A percentile compares a stretch with the other conserved stretches of the same genome.
Evolutionary conservation across 345 rosid species (phyloP).

Genomic region (Melaleuca quinquenervia): DNA sequence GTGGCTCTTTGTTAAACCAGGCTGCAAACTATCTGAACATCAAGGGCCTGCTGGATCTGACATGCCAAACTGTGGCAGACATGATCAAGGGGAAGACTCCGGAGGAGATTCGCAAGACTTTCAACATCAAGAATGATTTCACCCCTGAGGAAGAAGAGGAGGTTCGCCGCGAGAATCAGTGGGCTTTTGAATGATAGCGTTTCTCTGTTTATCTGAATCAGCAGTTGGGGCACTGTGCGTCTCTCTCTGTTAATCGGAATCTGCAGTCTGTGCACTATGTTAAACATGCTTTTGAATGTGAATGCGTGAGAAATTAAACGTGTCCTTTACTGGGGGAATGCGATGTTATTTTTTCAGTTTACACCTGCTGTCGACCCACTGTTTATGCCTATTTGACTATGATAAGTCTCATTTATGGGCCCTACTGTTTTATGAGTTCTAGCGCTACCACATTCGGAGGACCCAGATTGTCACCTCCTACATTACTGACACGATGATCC

Average conservation of each 20-base stretch:
- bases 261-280: neutral
- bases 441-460: neutral
- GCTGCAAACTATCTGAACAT: neutral
- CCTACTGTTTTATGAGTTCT: neutral
- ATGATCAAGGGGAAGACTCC: neutral
- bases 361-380: neutral
- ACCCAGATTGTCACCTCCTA: neutral
- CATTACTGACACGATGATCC: neutral
- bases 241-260: neutral
- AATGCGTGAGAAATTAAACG: neutral
- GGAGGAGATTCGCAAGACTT: neutral
- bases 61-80: neutral
- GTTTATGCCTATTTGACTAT: neutral
- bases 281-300: neutral
- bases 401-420: neutral
- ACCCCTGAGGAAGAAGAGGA: neutral
- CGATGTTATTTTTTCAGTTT: neutral
- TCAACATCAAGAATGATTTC: neutral
- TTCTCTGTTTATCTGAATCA: neutral
- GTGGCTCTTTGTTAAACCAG: neutral
- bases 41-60: neutral
- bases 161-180: neutral
- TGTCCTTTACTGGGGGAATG: neutral
- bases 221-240: no score
- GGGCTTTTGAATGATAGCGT: neutral